Percentiles rank a stretch among this genome's conserved stretches.
Conservation (phyloP, 331 rosid genomes). For the Cydonia oblonga region DNA sequence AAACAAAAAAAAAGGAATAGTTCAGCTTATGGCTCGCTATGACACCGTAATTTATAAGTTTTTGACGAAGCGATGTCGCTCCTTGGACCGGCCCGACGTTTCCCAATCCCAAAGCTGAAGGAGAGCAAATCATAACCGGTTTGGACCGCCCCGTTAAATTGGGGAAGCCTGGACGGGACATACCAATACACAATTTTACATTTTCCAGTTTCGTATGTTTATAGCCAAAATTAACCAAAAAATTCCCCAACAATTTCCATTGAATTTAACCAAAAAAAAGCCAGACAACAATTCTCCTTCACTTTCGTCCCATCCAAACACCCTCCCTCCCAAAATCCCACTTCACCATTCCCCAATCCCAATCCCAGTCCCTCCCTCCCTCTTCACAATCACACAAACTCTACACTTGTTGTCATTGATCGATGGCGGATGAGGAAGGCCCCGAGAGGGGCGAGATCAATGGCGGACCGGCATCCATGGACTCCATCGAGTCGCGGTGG, state of each 20-base stretch:
- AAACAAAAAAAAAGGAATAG: too few species aligned
- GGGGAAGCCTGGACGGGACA: not conserved
- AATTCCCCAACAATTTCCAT: not conserved
- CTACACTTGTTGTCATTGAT: not conserved
- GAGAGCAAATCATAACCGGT: not conserved
- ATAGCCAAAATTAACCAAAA: not conserved
- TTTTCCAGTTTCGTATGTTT: not conserved
- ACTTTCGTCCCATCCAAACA: constrained; percentile 8
- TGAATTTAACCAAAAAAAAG: too few species aligned
- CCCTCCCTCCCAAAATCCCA: not conserved
- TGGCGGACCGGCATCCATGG: constrained; percentile 45
- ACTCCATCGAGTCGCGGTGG: constrained; percentile 90
- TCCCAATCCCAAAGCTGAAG: not conserved
- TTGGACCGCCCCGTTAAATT: not conserved
- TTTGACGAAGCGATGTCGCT: too few species aligned
- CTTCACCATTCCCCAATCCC: not conserved
- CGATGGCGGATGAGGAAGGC: constrained; percentile 49
- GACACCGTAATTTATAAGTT: too few species aligned
- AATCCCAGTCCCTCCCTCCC: too few species aligned
- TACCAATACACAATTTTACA: not conserved
- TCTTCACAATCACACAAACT: not conserved
- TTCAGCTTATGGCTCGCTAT: too few species aligned
- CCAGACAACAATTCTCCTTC: not conserved
- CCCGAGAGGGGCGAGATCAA: constrained; percentile 40
- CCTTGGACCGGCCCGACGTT: not conserved